phyloP scores from a whole-genome alignment of 2,329 filamentous ascomycete genomes.

The Davidsoniella neocaledoniae region DNA sequence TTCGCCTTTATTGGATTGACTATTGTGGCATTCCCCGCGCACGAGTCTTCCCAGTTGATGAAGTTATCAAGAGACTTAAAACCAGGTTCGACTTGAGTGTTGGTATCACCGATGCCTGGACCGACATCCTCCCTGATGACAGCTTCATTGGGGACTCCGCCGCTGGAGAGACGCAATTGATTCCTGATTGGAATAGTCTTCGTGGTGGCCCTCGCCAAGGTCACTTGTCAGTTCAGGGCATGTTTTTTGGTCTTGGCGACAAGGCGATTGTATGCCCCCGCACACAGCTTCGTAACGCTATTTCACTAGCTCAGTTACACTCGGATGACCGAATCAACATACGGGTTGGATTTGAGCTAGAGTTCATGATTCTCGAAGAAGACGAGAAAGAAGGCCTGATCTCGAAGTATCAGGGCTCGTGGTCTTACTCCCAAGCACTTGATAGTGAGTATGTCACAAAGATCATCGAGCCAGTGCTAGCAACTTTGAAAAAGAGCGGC shows the following conservation, averaged over 20 bases:
- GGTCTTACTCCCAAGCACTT: slow-evolving; percentile 13
- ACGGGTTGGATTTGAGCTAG: slow-evolving; percentile 64
- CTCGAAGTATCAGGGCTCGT: slow-evolving; percentile 42
- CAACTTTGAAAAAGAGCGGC: slow-evolving; percentile 39
- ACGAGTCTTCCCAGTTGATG: slow-evolving; percentile 48
- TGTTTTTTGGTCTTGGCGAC: slow-evolving; percentile 40
- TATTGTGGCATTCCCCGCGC: slow-evolving; percentile 53
- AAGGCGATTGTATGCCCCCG: slow-evolving; percentile 45
- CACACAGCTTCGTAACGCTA: slow-evolving; percentile 37
- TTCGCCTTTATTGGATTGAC: slow-evolving; percentile 65
- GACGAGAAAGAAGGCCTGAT: slow-evolving; percentile 28
- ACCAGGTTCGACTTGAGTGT: slow-evolving; percentile 30
- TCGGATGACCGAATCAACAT: slow-evolving; percentile 26
- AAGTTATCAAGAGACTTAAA: slow-evolving; percentile 31
- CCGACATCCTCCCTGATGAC: slow-evolving; percentile 56
- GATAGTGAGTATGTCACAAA: slow-evolving; percentile 24
- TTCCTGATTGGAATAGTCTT: slow-evolving; percentile 49
- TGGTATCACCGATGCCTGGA: slow-evolving; percentile 45
- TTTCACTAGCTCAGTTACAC: slow-evolving; percentile 27
- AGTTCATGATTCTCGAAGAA: slow-evolving; percentile 21
- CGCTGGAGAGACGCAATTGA: slow-evolving; percentile 48
- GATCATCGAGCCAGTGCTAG: slow-evolving; percentile 49
- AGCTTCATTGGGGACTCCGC: slow-evolving; percentile 33
- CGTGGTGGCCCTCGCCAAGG: slow-evolving; percentile 38
- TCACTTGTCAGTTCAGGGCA: slow-evolving; percentile 49